Evolutionary conservation across 139 green algal genomes (phyloP).

Genomic region (Micractinium sp.): DNA sequence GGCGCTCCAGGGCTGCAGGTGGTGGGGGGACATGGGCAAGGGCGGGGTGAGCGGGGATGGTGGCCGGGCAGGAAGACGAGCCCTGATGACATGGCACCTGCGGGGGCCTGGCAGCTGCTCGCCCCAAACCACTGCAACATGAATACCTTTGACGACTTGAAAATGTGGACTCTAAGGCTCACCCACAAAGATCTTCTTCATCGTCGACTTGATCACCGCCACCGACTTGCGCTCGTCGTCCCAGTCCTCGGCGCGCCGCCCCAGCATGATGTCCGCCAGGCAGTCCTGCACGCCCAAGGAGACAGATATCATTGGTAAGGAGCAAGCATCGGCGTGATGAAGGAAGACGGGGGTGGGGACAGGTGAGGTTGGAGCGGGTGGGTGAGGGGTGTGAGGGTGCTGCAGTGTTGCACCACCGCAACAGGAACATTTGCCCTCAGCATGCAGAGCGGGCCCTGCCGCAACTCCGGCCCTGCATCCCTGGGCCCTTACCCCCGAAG

Average conservation of each 20-base stretch:
- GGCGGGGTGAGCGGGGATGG: not conserved
- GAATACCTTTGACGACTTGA: not conserved
- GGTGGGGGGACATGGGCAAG: not conserved
- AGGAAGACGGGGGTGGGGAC: too few relatives aligned
- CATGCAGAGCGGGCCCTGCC: too few relatives aligned
- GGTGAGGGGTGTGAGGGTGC: too few relatives aligned
- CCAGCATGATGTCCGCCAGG: constrained; percentile 74
- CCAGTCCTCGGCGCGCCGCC: constrained; percentile 34
- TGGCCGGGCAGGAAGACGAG: not conserved
- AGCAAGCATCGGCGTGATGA: too few relatives aligned
- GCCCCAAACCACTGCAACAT: too few relatives aligned
- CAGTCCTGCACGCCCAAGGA: constrained; percentile 23
- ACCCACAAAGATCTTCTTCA: constrained; percentile 62
- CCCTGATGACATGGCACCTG: not conserved
- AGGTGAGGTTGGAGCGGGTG: too few relatives aligned
- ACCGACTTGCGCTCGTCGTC: constrained; percentile 57
- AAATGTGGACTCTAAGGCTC: not conserved
- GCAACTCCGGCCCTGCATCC: too few relatives aligned
- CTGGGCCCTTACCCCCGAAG: too few relatives aligned
- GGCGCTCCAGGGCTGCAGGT: constrained; percentile 42
- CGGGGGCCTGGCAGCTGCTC: not conserved
- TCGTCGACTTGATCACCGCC: constrained; percentile 68
- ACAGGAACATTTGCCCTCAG: too few relatives aligned
- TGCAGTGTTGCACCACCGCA: too few relatives aligned
- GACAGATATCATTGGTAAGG: not conserved